Evolutionary conservation across 306 rosid genomes (phyloP).

Genomic region (Erythrophleum fordii): DNA sequence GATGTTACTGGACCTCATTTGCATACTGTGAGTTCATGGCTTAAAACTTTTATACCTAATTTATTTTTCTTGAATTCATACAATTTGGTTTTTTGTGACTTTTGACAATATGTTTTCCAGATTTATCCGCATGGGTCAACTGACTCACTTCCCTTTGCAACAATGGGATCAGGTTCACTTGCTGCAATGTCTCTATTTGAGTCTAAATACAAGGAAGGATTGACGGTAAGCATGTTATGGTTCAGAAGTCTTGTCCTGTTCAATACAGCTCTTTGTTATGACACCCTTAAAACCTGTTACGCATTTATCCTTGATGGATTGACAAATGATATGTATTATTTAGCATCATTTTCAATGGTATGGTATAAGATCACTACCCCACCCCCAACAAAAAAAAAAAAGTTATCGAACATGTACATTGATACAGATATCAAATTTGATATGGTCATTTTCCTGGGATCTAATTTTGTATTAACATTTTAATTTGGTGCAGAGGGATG

Average conservation of each 20-base stretch:
- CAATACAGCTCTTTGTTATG: neutral
- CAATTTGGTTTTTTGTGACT: conserved; percentile 26
- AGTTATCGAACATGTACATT: neutral
- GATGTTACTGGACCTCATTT: conserved; percentile 92
- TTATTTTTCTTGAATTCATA: conserved; percentile 28
- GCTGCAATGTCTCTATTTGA: conserved; percentile 60
- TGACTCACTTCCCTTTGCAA: conserved; percentile 57
- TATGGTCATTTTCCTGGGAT: neutral
- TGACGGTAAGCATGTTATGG: conserved; percentile 45
- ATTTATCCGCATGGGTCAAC: conserved; percentile 96
- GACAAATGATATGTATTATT: neutral
- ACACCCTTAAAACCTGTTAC: neutral
- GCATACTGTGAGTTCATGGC: conserved; percentile 73
- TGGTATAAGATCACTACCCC: neutral
- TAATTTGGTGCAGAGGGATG: conserved; percentile 67
- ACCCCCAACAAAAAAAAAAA: neutral
- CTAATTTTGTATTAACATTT: conserved; percentile 17
- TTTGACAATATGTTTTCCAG: conserved; percentile 51
- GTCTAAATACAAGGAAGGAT: conserved; percentile 71
- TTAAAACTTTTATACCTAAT: conserved; percentile 1
- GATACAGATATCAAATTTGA: neutral
- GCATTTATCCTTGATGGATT: neutral
- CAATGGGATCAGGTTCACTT: conserved; percentile 62
- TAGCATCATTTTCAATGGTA: neutral
- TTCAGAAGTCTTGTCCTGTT: conserved; percentile 4